phyloP scores from a whole-genome alignment of 108 stramenopile species.

The Nitzschia palea region DNA sequence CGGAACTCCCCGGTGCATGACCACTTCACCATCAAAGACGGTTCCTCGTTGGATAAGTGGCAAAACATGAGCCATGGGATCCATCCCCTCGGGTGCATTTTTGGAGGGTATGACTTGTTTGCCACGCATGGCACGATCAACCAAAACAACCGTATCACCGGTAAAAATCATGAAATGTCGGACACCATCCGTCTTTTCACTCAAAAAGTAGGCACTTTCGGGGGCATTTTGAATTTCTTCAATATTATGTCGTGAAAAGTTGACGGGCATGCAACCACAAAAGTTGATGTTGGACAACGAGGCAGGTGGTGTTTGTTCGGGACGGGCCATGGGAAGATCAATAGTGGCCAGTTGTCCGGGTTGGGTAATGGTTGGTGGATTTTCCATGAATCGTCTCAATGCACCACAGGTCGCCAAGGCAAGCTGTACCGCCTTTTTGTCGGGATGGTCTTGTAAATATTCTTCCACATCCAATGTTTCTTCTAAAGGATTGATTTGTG shows the following conservation, averaged over 20 bases:
- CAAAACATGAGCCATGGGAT: conserved; percentile 54
- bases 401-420: conserved; percentile 80
- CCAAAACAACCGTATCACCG: conserved; percentile 82
- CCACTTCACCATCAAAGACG: conserved; percentile 96
- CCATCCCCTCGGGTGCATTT: conserved; percentile 11
- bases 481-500: conserved; percentile 74
- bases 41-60: conserved; percentile 78
- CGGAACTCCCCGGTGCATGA: conserved; percentile 69
- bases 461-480: conserved; percentile 83
- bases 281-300: conserved; percentile 65
- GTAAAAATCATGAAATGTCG: conserved; percentile 92
- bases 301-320: conserved; percentile 37
- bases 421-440: conserved; percentile 52
- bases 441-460: conserved; percentile 62
- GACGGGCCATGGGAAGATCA: conserved; percentile 38
- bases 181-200: conserved; percentile 97
- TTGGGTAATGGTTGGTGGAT: conserved; percentile 29
- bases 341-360: conserved; percentile 9
- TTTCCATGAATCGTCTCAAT: conserved; percentile 64
- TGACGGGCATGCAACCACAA: conserved; percentile 95
- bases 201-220: conserved; percentile 81
- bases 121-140: conserved; percentile 89
- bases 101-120: conserved; percentile 60
- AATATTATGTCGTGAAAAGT: conserved; percentile 92
- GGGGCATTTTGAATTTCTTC: conserved; percentile 80